These are phyloP conservation scores for Solidago caesia DNA, from an alignment of 129 eudicot genomes.

Conservation along the genomic window DNA sequence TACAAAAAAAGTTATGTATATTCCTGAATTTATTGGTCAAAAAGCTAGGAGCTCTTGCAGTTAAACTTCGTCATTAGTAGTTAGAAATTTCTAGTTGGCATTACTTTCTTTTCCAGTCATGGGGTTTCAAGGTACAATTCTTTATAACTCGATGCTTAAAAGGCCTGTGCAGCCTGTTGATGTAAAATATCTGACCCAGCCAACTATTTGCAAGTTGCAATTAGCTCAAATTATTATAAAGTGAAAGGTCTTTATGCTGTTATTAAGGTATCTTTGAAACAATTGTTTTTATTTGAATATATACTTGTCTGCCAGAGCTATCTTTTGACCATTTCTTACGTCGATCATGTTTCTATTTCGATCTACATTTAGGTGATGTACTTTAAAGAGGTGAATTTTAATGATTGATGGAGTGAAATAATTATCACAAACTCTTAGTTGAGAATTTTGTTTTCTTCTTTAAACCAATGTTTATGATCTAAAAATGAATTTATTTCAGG, in stretches of 20 bases:
- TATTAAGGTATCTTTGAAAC: not conserved
- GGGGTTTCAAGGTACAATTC: not conserved
- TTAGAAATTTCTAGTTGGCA: not conserved
- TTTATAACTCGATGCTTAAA: no score
- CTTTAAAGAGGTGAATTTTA: not conserved
- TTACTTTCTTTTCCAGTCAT: not conserved
- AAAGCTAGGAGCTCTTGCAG: not conserved
- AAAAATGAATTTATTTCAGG: conserved; percentile 53
- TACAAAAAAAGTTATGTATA: no score
- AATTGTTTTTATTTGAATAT: not conserved
- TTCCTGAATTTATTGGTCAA: not conserved
- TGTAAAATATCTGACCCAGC: not conserved
- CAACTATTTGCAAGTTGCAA: not conserved
- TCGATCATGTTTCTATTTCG: conserved; percentile 9
- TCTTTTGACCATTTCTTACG: not conserved
- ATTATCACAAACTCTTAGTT: not conserved
- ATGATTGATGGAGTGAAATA: conserved; percentile 11
- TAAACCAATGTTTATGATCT: conserved; percentile 6
- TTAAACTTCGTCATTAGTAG: not conserved
- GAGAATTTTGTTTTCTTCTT: not conserved
- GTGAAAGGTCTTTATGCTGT: not conserved
- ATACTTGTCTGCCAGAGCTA: not conserved
- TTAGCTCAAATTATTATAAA: not conserved
- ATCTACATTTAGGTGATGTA: not conserved
- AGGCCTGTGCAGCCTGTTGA: not conserved